A percentile compares a stretch with the other conserved stretches of the same genome.
Evolutionary conservation across 768 basidiomycete species (phyloP).

Genomic region (Pisolithus sp.): DNA sequence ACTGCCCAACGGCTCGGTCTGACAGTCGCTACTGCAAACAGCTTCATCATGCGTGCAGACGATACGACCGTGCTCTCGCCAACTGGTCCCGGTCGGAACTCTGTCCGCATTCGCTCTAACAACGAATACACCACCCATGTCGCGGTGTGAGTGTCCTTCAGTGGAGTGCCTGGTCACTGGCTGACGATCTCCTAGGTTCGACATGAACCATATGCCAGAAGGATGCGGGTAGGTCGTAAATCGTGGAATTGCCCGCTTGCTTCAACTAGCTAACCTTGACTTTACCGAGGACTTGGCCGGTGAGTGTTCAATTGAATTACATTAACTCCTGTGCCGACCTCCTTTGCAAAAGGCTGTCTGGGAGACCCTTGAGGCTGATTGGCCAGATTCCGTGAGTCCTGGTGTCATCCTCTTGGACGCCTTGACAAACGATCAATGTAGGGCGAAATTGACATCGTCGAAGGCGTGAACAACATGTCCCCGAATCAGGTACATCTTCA

Average conservation of each 20-base stretch:
- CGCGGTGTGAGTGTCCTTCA: conserved; percentile 19
- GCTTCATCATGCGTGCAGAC: conserved; percentile 34
- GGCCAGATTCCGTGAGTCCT: conserved; percentile 20
- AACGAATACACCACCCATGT: conserved; percentile 30
- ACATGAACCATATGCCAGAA: conserved; percentile 32
- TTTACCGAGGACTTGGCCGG: conserved; percentile 31
- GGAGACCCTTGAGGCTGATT: conserved; percentile 19
- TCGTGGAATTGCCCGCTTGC: neutral
- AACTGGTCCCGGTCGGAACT: conserved; percentile 29
- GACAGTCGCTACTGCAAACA: conserved; percentile 20
- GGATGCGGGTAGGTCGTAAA: conserved; percentile 27
- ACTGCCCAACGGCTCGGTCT: conserved; percentile 24
- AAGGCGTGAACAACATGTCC: conserved; percentile 45
- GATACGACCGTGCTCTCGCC: conserved; percentile 25
- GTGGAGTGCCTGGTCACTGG: neutral
- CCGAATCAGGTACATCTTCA: conserved; percentile 53
- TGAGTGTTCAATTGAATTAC: conserved; percentile 6
- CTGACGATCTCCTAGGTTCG: conserved; percentile 17
- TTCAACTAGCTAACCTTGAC: neutral
- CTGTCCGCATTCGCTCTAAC: conserved; percentile 28
- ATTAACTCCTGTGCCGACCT: conserved; percentile 4
- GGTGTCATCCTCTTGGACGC: neutral
- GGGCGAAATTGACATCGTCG: conserved; percentile 28
- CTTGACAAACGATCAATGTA: conserved; percentile 6
- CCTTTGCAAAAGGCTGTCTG: conserved; percentile 21